Evolutionary conservation across 2,329 filamentous ascomycete species (phyloP), one percentile per base, ranked within the genome.

Genomic region (Bipolaris oryzae): DNA sequence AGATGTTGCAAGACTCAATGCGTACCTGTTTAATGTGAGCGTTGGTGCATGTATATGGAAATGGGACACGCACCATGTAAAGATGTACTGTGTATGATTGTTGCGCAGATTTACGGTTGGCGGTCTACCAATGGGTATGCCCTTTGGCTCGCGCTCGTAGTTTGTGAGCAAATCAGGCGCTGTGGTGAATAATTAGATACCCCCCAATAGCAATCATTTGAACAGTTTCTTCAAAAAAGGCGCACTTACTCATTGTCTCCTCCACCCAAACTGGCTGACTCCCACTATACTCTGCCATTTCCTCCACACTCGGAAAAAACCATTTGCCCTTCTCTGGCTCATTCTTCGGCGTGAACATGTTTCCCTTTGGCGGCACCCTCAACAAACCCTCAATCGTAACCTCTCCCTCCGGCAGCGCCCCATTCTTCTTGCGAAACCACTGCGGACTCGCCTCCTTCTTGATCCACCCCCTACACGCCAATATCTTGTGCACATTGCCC

Each of bases 41-140:
- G 34, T 38, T 28, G 21, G 7, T 31, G n/a, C 9, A 18, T 15
- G 34, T 11, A 20, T 2, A 11, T 37, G 33, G 53, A 33, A 35
- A 37, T 15, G 16, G 35, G 33, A 35, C 31, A 49, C 87, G 72
- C 86, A 98, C 95, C 95, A 99, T 65, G 95, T 99, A 77, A 97
- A 95, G 67, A 99, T 99, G 78, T 99, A 99, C 81, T 98, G 95
- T 62, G 91, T 88, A 78, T 99, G 95, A 78, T 96, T 98, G 75
- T 99, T 99, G 75, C 92, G 86, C 72, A 99, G 80, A 74, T 96
- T 96, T 58, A 99, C 93, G 78, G 96, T 92, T 4, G 95, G 85
- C 6, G 91, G 80, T 72, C 94, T 85, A 13, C 93, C 95, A 73
- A 97, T 94, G 1, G 95, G 95, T 57, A 97, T 88, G 25, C 95